These are phyloP conservation scores for Phytophthora pseudosyringae DNA, from an alignment of 352 stramenopile genomes.

Conservation along the genomic window DNA sequence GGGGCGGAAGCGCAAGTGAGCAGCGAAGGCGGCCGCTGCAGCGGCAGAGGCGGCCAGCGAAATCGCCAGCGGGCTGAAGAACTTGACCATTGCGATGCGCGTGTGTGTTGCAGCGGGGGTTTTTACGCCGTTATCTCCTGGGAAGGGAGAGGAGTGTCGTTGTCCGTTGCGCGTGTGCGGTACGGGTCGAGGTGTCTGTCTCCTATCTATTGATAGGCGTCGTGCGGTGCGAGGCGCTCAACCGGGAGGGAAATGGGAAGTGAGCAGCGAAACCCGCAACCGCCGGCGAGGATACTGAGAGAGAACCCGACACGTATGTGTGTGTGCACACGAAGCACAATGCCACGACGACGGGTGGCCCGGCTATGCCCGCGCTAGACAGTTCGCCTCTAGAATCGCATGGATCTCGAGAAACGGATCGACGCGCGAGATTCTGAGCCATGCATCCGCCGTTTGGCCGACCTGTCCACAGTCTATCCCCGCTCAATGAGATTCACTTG, in stretches of 20 bases:
- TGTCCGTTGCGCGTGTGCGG: conserved; percentile 26
- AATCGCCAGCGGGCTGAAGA: conserved; percentile 35
- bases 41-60: conserved; percentile 41
- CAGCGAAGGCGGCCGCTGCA: conserved; percentile 32
- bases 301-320: conserved; percentile 24
- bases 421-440: neutral
- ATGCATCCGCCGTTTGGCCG: conserved; percentile 3
- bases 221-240: conserved; percentile 9
- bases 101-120: conserved; percentile 6
- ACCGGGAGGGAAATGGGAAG: conserved; percentile 28
- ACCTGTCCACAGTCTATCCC: conserved; percentile 14
- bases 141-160: conserved; percentile 19
- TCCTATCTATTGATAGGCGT: conserved; percentile 26
- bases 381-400: conserved; percentile 15
- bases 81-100: conserved; percentile 41
- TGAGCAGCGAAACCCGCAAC: conserved; percentile 26
- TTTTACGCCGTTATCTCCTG: conserved; percentile 29
- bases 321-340: conserved; percentile 14
- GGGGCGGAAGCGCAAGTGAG: conserved; percentile 41
- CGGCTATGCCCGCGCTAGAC: neutral
- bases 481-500: neutral
- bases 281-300: conserved; percentile 3
- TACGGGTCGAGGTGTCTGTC: neutral
- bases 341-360: conserved; percentile 16
- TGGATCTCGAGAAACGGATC: neutral